Conservation (phyloP, 2,329 filamentous ascomycete genomes). For the Claviceps fusiformis region DNA sequence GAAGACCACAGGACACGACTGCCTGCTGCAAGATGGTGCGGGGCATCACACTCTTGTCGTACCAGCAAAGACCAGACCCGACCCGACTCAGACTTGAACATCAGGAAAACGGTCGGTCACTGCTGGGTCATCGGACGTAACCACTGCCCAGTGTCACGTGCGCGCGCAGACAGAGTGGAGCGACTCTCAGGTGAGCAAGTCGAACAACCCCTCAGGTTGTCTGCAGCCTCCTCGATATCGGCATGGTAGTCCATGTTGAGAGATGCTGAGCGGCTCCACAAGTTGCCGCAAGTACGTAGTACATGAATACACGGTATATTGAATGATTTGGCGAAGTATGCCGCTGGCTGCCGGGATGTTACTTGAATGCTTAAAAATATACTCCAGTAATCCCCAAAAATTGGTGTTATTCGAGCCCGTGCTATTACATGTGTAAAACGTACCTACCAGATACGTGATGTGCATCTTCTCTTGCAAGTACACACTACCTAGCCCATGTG, state of each 20-base stretch:
- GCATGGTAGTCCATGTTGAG: too few relatives aligned
- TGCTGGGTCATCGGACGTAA: neutral
- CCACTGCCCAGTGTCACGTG: constrained; percentile 16
- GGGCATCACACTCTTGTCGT: constrained; percentile 23
- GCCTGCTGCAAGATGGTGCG: constrained; percentile 27
- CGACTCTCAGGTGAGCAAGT: too few relatives aligned
- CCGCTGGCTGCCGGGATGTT: neutral
- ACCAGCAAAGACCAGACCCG: neutral
- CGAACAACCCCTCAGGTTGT: too few relatives aligned
- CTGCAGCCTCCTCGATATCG: too few relatives aligned
- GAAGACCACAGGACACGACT: constrained; percentile 8
- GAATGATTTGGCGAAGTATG: neutral
- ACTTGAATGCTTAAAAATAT: neutral
- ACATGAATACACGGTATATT: neutral
- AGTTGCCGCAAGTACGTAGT: neutral
- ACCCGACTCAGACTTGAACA: neutral
- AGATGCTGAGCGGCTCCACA: neutral
- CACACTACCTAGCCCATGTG: too few relatives aligned
- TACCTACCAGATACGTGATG: too few relatives aligned
- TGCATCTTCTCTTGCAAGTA: too few relatives aligned
- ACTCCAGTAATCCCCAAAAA: neutral
- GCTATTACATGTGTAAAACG: neutral
- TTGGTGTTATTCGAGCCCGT: neutral
- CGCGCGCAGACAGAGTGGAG: too few relatives aligned
- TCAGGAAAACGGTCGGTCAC: neutral